Conservation (phyloP, 371 early-diverging fungal genomes). For the Coemansia sp. region DNA sequence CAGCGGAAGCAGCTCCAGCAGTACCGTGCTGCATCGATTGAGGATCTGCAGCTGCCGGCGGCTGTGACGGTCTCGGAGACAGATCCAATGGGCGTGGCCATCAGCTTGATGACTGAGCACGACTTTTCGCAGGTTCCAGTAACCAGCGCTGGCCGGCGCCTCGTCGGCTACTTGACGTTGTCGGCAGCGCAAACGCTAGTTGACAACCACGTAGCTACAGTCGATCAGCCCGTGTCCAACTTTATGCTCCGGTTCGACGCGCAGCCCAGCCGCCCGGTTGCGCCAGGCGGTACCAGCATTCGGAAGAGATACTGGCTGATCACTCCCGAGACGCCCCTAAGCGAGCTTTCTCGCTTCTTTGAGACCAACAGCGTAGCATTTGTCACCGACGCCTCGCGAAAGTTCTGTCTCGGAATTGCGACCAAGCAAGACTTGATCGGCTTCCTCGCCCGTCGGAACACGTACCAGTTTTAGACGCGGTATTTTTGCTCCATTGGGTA, state of each 20-base stretch:
- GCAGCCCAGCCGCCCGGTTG: background rate
- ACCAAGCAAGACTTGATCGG: constrained; percentile 78
- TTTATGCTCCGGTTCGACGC: constrained; percentile 64
- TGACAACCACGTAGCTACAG: constrained; percentile 55
- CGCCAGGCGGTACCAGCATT: background rate
- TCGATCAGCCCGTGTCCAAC: constrained; percentile 55
- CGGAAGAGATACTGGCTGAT: constrained; percentile 62
- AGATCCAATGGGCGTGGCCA: constrained; percentile 61
- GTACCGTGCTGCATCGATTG: constrained; percentile 78
- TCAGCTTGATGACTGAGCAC: constrained; percentile 75
- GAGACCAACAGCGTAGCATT: constrained; percentile 78
- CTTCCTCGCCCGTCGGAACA: constrained; percentile 54
- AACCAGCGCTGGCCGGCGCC: constrained; percentile 63
- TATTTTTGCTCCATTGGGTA: background rate
- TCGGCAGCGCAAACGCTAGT: constrained; percentile 63
- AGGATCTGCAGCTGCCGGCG: constrained; percentile 81
- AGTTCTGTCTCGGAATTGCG: constrained; percentile 80
- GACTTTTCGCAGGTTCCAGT: constrained; percentile 90
- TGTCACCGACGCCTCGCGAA: constrained; percentile 76
- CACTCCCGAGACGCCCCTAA: constrained; percentile 76
- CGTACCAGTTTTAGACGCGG: constrained; percentile 2
- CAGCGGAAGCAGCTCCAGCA: constrained; percentile 64
- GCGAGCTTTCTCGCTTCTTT: constrained; percentile 72
- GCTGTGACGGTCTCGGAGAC: constrained; percentile 71
- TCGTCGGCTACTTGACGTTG: constrained; percentile 78